These are phyloP conservation scores for Saccharomycopsis babjevae DNA, from an alignment of 805 yeast genomes.

Conservation along the genomic window DNA sequence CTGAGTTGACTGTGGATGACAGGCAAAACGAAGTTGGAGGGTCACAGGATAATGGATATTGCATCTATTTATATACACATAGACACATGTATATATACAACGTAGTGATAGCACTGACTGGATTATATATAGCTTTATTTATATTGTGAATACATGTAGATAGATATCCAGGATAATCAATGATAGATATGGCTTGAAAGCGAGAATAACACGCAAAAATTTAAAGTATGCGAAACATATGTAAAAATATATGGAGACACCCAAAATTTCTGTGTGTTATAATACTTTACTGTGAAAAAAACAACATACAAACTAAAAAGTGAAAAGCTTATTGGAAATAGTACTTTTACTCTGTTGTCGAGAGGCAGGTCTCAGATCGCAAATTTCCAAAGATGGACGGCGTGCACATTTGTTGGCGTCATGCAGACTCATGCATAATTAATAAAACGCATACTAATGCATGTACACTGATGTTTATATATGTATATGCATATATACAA, in stretches of 20 bases:
- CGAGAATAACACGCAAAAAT: neutral
- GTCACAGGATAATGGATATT: too few relatives aligned
- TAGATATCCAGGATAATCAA: neutral
- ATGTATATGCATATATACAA: neutral
- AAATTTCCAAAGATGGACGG: neutral
- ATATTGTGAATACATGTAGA: neutral
- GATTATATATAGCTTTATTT: neutral
- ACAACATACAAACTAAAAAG: neutral
- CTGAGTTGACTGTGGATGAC: too few relatives aligned
- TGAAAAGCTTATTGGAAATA: neutral
- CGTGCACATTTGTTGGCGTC: neutral
- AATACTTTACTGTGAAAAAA: neutral
- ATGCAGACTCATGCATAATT: neutral
- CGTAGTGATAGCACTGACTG: too few relatives aligned
- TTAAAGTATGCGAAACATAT: neutral
- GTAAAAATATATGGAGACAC: neutral
- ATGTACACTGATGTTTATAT: neutral
- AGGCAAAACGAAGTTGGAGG: too few relatives aligned
- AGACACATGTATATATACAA: too few relatives aligned
- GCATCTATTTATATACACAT: too few relatives aligned
- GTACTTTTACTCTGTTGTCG: neutral
- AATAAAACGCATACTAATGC: neutral
- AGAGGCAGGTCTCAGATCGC: slow-evolving; percentile 1
- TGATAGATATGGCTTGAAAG: neutral
- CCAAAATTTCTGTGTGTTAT: neutral